These are phyloP conservation scores for Haplosporangium sp. DNA, from an alignment of 371 early-diverging fungal species.

Conservation along the genomic window DNA sequence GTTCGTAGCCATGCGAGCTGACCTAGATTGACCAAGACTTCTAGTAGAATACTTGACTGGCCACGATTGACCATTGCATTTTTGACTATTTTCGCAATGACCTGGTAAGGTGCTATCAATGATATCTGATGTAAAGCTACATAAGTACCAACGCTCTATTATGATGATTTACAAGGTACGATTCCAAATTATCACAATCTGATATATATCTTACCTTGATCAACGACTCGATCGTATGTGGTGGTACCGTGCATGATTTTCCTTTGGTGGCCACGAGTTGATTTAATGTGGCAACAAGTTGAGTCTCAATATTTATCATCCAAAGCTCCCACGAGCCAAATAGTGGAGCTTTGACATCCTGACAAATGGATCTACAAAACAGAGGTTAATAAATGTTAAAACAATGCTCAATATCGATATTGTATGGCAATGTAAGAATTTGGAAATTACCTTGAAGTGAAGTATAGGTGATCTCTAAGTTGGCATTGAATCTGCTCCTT, in stretches of 20 bases:
- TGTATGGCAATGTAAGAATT: background rate
- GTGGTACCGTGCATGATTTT: slow-evolving; percentile 4
- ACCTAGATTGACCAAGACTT: slow-evolving; percentile 24
- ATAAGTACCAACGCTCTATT: background rate
- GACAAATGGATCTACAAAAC: slow-evolving; percentile 12
- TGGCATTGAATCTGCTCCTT: slow-evolving; percentile 12
- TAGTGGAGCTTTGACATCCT: slow-evolving; percentile 22
- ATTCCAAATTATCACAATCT: too few species aligned
- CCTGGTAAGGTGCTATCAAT: slow-evolving; percentile 44
- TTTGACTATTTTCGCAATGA: slow-evolving; percentile 19
- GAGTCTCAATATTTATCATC: slow-evolving; percentile 36
- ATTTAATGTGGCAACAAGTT: slow-evolving; percentile 37
- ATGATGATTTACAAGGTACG: background rate
- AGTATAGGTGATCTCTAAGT: slow-evolving; percentile 28
- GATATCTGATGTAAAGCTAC: slow-evolving; percentile 23
- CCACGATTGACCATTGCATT: slow-evolving; percentile 41
- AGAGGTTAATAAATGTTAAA: background rate
- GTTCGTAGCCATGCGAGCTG: slow-evolving; percentile 38
- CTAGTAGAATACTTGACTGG: slow-evolving; percentile 27
- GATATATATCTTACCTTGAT: slow-evolving; percentile 28
- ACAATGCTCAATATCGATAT: background rate
- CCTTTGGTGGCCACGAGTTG: slow-evolving; percentile 33
- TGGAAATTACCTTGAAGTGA: slow-evolving; percentile 23
- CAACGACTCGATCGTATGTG: slow-evolving; percentile 24
- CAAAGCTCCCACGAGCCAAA: slow-evolving; percentile 48